Evolutionary conservation across 805 yeast genomes (phyloP), one percentile per base, ranked within the genome.

Genomic region (Schwanniomyces sp.): DNA sequence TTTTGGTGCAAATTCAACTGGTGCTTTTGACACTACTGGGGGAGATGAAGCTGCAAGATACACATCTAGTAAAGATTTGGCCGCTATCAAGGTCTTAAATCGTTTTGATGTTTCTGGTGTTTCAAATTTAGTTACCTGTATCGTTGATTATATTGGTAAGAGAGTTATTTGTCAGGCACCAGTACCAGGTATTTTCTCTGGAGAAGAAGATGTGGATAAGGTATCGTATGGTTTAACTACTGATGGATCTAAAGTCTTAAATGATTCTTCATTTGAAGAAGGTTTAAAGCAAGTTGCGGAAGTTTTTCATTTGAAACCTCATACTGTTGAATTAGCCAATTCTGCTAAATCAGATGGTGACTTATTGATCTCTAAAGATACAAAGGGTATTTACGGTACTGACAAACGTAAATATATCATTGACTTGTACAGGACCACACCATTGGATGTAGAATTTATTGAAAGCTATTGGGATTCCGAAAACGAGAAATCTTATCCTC

Each of bases 131-230:
- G 80, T 88, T 57, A 88, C 97, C 4, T 78, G 91, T n/a, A 78
- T 91, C 49, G 88, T 92, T 47, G 98, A 92, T 66, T 92, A 81
- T 69, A 83, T 88, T 61, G 99, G 98, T 51, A 85, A 82, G 58
- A 81, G 98, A 65, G 75, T 92, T 32, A 78, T 92, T 34, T 89
- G 96, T 64, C 98, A 92, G 72, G 88, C 96, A 11, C 96, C 97
- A 10, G 96, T 92, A 39, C 99, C 99, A 12, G 98, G 98, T 50
- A 81, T 87, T 47, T 85, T 87, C 65, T 73, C 80, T 46, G 61
- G 58, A 28, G 72, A 66, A 36, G 78, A 69, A 34, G 71, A 63
- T 25, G 66, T 59, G 37, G 76, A 75, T 46, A 81, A 79, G 59
- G 87, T 90, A 43, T 76, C 75, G 8, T 89, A 91, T 61, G 98